Conservation (phyloP, 805 yeast genomes). For the Clavispora carvajalis region DNA sequence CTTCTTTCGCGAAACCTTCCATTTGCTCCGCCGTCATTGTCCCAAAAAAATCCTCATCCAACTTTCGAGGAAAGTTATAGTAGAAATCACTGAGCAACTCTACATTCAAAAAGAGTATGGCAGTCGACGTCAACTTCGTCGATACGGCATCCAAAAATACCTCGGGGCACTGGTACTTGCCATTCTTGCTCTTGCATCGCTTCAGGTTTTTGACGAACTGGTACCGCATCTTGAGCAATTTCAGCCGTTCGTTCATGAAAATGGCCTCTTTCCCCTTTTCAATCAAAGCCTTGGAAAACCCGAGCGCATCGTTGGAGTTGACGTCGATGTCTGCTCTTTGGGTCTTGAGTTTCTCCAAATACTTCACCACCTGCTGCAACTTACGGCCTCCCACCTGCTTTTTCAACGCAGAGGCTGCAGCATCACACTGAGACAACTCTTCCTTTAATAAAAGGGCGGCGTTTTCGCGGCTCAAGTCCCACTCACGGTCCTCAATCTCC, state of each 20-base stretch:
- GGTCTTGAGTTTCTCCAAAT: constrained; percentile 48
- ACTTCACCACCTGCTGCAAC: constrained; percentile 75
- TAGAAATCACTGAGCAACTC: constrained; percentile 92
- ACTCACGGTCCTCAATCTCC: constrained; percentile 92
- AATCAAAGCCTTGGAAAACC: constrained; percentile 73
- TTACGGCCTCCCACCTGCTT: constrained; percentile 79
- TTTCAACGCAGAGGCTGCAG: constrained; percentile 53
- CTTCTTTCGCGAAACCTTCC: constrained; percentile 89
- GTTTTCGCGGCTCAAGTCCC: constrained; percentile 79
- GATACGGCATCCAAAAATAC: constrained; percentile 88
- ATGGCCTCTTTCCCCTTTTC: constrained; percentile 79
- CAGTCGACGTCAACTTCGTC: constrained; percentile 86
- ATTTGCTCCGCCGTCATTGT: constrained; percentile 69
- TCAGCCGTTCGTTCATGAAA: constrained; percentile 69
- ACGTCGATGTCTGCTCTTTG: constrained; percentile 27
- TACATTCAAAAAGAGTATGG: constrained; percentile 87
- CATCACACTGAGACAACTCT: constrained; percentile 78
- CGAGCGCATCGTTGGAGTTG: constrained; percentile 65
- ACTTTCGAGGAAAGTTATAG: constrained; percentile 91
- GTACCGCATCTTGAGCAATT: constrained; percentile 67
- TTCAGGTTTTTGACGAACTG: constrained; percentile 64
- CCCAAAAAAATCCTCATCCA: constrained; percentile 68
- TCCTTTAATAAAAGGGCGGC: constrained; percentile 70
- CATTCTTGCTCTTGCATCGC: constrained; percentile 71
- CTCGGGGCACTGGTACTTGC: constrained; percentile 91